phyloP scores from a whole-genome alignment of 1,139 yeast genomes.

The Wickerhamomyces sp. region DNA sequence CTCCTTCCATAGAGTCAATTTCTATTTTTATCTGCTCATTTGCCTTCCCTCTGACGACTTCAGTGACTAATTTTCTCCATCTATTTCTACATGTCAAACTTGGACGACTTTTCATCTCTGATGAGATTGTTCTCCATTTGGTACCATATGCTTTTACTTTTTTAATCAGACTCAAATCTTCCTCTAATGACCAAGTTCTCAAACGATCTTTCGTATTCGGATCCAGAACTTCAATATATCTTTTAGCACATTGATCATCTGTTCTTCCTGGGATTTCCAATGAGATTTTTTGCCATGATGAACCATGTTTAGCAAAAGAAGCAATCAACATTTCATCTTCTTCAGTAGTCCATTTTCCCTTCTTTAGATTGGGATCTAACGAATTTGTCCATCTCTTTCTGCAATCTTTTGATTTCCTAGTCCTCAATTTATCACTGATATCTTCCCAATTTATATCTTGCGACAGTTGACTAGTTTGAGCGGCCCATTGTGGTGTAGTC shows the following conservation, averaged over 20 bases:
- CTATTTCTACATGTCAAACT: constrained; percentile 87
- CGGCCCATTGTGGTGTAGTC: constrained; percentile 24
- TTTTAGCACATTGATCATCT: constrained; percentile 91
- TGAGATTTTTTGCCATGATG: constrained; percentile 85
- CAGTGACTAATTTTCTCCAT: constrained; percentile 83
- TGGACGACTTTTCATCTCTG: constrained; percentile 72
- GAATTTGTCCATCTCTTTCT: constrained; percentile 76
- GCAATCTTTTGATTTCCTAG: constrained; percentile 63
- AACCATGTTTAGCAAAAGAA: constrained; percentile 66
- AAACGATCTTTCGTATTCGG: constrained; percentile 75
- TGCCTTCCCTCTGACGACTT: constrained; percentile 55
- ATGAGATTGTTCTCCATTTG: constrained; percentile 81
- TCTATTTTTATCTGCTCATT: constrained; percentile 29
- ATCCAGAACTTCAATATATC: constrained; percentile 84
- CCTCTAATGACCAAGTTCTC: constrained; percentile 75
- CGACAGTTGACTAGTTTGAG: constrained; percentile 24
- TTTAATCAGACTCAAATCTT: constrained; percentile 62
- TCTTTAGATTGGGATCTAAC: constrained; percentile 71
- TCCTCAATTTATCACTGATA: constrained; percentile 42
- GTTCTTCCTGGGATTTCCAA: constrained; percentile 76
- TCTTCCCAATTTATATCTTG: constrained; percentile 62
- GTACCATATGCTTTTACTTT: constrained; percentile 76
- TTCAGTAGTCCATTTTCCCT: constrained; percentile 85
- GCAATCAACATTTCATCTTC: constrained; percentile 66
- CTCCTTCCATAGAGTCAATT: constrained; percentile 29